Evolutionary conservation across 2,329 filamentous ascomycete genomes (phyloP).

Genomic region (Scleromitrula shiraiana): DNA sequence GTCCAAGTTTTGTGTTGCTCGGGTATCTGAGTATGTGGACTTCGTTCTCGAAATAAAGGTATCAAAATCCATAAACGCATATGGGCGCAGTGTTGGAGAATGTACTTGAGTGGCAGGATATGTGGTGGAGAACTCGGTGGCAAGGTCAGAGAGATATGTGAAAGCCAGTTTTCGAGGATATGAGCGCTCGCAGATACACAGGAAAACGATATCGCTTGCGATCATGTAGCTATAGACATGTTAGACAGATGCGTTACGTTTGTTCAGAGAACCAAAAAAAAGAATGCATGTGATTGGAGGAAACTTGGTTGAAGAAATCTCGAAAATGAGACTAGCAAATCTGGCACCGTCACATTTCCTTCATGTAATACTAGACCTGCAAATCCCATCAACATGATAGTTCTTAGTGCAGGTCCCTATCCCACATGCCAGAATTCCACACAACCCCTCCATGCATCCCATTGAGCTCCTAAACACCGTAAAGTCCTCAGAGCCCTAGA

Average conservation of each 20-base stretch:
- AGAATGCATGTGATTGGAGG: no score
- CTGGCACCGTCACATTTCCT: no score
- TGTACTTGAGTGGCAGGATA: conserved; percentile 70
- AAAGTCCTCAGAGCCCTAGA: neutral
- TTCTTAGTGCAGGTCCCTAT: neutral
- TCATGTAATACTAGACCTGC: no score
- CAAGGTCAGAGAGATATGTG: conserved; percentile 91
- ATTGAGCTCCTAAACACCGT: neutral
- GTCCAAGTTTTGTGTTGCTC: conserved; percentile 86
- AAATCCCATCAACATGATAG: no score
- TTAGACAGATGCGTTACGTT: no score
- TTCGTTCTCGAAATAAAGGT: conserved; percentile 92
- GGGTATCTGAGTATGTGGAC: conserved; percentile 86
- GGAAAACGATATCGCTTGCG: conserved; percentile 74
- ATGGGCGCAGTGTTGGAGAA: conserved; percentile 70
- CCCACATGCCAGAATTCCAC: no score
- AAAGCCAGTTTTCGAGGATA: conserved; percentile 98
- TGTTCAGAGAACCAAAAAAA: no score
- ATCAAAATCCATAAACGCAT: conserved; percentile 97
- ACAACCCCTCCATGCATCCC: no score
- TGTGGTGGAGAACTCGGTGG: conserved; percentile 81
- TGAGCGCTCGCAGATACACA: conserved; percentile 85
- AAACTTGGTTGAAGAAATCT: no score
- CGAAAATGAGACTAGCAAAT: no score
- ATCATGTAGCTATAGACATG: conserved; percentile 73